Evolutionary conservation across 768 basidiomycete species (phyloP), one percentile per base, ranked within the genome.

Genomic region (Panaeolus papilionaceus): DNA sequence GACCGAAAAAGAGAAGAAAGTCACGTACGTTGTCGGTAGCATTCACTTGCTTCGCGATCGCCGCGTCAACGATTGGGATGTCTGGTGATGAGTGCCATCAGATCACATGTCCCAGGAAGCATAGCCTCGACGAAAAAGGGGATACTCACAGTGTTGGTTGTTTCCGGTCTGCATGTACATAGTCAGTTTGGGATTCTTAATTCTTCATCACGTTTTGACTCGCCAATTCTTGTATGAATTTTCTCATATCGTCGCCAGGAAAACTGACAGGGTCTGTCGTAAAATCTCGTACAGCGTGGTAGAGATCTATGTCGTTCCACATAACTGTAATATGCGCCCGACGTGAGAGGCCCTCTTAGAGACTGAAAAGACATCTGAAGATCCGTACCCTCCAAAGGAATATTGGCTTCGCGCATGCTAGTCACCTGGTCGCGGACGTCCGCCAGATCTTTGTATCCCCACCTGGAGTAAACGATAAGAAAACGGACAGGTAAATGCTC

Each of bases 291-390:
- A 84, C 80, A 33, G 89, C 86, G 70, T 91, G 87, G 70, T 91
- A 92, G 64, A 92, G 69, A 76, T 92, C 91, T 68, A 92, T 90
- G 70, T 92, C 91, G 72, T 89, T 92, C 91, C 91, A 92, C 84
- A 91, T 91, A 51, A 88, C 89, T 90, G 40, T 38, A 61, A 33
- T 28, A 64, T 54, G 44, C 33, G 47, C 33, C 51, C 44, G 66
- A 61, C 65, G 66, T 20, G 40, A 45, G 26, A 64, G 54, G n/a
- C 45, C 42, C 39, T 42, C 49, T n/a, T 45, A 40, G 61, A 18
- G 8, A 26, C 20, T 37, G 26, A 64, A 66, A 66, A 20, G 62
- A 65, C 61, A 49, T 42, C 49, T 28, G 51, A 64, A 67, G 71
- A 54, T 61, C 61, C 69, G 38, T 28, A 88, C 88, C 87, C 85